Evolutionary conservation across 352 stramenopile species (phyloP).

Genomic region (Phytophthora rubi): DNA sequence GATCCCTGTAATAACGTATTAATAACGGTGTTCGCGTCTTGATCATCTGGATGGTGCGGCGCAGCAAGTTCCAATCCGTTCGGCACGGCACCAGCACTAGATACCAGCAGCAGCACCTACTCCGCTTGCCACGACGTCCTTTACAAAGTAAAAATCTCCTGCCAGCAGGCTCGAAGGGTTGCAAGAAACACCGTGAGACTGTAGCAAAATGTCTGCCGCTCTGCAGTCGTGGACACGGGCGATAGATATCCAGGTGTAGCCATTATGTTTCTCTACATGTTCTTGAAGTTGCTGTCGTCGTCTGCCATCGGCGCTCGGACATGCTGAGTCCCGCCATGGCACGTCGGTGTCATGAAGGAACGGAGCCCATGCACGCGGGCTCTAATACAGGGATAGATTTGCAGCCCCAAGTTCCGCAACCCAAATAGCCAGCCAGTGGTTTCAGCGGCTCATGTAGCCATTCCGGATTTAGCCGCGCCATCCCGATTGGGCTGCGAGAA

Average conservation of each 20-base stretch:
- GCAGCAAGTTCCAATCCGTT: background rate
- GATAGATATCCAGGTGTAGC: background rate
- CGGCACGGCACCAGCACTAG: background rate
- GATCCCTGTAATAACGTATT: too few species aligned
- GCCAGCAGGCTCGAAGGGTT: too few species aligned
- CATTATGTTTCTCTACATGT: background rate
- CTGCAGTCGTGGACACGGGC: background rate
- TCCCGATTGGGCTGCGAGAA: background rate
- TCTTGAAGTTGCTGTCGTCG: background rate
- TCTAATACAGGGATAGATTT: too few species aligned
- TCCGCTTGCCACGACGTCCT: too few species aligned
- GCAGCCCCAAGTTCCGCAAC: too few species aligned
- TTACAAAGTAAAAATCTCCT: too few species aligned
- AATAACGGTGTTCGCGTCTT: background rate
- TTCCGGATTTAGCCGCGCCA: background rate
- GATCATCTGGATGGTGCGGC: background rate
- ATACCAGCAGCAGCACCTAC: too few species aligned
- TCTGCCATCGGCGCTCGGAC: background rate
- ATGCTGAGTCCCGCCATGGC: background rate
- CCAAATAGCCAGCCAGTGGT: background rate
- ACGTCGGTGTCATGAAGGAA: background rate
- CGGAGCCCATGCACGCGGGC: background rate
- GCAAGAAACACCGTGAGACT: too few species aligned
- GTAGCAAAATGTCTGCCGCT: background rate
- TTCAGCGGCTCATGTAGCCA: background rate